Evolutionary conservation across 345 rosid genomes (phyloP), one percentile per base, ranked within the genome.

Genomic region (Turnera subulata): DNA sequence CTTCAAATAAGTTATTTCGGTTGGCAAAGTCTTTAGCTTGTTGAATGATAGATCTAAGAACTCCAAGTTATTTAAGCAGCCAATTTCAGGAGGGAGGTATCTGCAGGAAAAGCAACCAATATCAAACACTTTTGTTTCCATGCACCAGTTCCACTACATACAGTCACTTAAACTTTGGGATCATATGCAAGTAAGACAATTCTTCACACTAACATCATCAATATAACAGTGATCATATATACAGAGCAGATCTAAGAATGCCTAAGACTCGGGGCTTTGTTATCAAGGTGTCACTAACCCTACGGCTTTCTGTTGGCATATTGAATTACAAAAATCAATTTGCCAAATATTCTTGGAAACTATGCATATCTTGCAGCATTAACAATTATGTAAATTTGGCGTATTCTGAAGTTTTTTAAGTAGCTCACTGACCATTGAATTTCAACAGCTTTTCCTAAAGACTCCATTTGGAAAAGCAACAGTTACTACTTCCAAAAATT

Each of bases 81-180:
- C 92, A 68, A 93, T 93, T 83, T 93, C 97, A 32, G 96, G 81
- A 32, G 99, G 99, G 58, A 93, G 80, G 60, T 76, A 93, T 76
- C 99, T 93, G 84, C 80, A 79, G 15, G n/a, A 40, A 63, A 48
- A 47, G 59, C 29, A 6, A 11, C 19, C 60, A 46, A 6, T 20
- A 25, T 47, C 26, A 55, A 13, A 52, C 35, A 29, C 15, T 25
- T 50, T 8, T n/a, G n/a, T n/a, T 12, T 5, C 29, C 2, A 2
- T 50, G 24, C 15, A 38, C 24, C 24, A 35, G 18, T 1, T 12
- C 53, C 13, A 6, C 22, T 6, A n/a, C 20, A 46, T 46, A 23
- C 6, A 55, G 17, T 21, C 29, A 4, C 23, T 37, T 20, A 15
- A 35, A 22, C 1, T 18, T 11, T 35, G 18, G 10, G 38, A 47